Base-by-base conservation (phyloP, 768 basidiomycete genomes). In the Phanerochaete sordida region DNA sequence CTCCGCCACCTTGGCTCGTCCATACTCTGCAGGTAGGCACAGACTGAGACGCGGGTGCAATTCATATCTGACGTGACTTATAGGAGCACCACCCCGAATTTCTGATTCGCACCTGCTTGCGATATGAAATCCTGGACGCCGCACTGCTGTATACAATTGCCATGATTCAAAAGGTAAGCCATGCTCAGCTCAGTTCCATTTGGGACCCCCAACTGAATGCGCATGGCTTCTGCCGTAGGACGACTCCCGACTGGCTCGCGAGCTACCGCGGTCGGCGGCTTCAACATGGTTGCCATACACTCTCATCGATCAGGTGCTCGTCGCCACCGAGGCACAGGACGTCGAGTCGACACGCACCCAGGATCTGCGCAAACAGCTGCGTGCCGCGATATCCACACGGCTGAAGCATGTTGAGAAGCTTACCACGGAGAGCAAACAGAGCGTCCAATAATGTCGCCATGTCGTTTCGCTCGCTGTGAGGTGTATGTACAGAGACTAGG, bases 1-100 rank as follows among this genome's bases (percentile, higher is more conserved):
- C 81, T 44, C 81, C 93, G 46, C 95, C 96, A 12, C 84, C 85
- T 8, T 98, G 94, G 94, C 78, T 99, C 44, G 78, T 90, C 53
- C 83, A 84, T 57, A 83, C 81, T 59, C 81, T 97, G 23, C 83
- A 90, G 80, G 91, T 91, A 66, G 55, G 71, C 28, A 8, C 30
- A 23, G 19, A 27, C 57, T 49, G 48, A 23, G 35, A 23, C 33
- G n/a, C 49, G 50, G 27, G 26, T 28, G n/a, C 21, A n/a, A 49
- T 49, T 37, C 37, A 47, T 51, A 57, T 9, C 44, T 58, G 26
- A 51, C 50, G 46, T 27, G 26, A 44, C 50, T 11, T 53, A 50
- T 43, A 88, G 87, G 81, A 85, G 62, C 76, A 88, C 64, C 87
- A 95, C 61, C 87, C 87, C 46, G 94, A 95, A 67, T 88, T 88